Conservation (phyloP, 345 rosid genomes). For the Adansonia digitata region DNA sequence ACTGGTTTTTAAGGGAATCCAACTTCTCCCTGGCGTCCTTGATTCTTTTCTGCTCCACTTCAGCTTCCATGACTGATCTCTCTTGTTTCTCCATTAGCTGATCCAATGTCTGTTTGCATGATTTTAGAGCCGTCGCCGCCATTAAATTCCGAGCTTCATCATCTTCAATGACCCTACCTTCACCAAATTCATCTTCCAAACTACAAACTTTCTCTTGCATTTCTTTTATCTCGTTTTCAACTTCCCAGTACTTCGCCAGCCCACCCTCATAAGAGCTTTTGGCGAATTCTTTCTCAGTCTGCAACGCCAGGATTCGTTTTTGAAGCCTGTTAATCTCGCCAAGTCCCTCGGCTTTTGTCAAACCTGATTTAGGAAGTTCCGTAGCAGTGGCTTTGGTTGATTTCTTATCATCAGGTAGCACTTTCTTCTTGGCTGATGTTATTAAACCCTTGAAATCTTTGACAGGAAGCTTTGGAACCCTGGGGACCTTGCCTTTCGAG, state of each 20-base stretch:
- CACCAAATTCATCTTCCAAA: conserved; percentile 84
- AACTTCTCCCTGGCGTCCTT: conserved; percentile 44
- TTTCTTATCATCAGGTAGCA: conserved; percentile 29
- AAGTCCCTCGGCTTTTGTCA: conserved; percentile 60
- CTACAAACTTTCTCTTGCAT: conserved; percentile 59
- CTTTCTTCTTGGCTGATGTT: too few species aligned
- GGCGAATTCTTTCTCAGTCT: conserved; percentile 87
- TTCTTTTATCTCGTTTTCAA: conserved; percentile 53
- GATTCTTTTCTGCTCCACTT: conserved; percentile 46
- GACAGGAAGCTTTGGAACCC: conserved; percentile 57
- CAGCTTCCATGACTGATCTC: conserved; percentile 49
- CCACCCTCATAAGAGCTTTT: conserved; percentile 79
- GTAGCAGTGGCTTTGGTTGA: conserved; percentile 14
- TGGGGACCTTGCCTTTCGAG: conserved; percentile 41
- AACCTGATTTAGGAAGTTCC: conserved; percentile 51
- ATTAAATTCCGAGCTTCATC: conserved; percentile 76
- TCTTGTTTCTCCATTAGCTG: conserved; percentile 63
- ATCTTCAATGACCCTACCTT: conserved; percentile 65
- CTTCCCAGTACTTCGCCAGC: conserved; percentile 70
- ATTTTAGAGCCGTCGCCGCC: conserved; percentile 71
- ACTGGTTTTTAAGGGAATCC: conserved; percentile 37
- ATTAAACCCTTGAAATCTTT: conserved; percentile 33
- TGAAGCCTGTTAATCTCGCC: conserved; percentile 70
- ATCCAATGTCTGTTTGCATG: conserved; percentile 71
- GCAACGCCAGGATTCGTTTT: conserved; percentile 66